phyloP scores from a whole-genome alignment of 1,284 basidiomycete species.

The Phaffia rhodozyma region DNA sequence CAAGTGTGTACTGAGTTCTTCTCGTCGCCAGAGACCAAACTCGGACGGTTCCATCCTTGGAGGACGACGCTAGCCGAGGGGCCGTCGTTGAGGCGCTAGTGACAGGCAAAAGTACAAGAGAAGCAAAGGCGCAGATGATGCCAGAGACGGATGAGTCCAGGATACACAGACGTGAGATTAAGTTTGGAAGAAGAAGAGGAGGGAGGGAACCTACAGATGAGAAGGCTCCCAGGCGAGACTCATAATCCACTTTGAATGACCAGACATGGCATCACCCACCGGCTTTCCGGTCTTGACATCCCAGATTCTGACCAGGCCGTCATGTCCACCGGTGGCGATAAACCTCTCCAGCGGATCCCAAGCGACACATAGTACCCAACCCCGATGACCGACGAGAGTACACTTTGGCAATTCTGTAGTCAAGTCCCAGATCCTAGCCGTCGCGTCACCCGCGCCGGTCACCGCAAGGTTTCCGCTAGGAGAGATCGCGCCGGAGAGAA shows the following conservation, averaged over 20 bases:
- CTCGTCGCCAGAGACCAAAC: conserved; percentile 75
- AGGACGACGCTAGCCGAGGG: conserved; percentile 86
- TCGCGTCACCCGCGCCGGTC: conserved; percentile 91
- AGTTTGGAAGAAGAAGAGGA: neutral
- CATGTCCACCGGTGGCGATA: conserved; percentile 81
- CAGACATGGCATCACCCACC: conserved; percentile 70
- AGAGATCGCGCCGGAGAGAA: conserved; percentile 88
- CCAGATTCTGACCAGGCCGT: conserved; percentile 83
- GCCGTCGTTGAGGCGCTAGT: conserved; percentile 44
- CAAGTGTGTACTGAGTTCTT: conserved; percentile 69
- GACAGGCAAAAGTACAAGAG: conserved; percentile 33
- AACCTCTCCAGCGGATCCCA: conserved; percentile 89
- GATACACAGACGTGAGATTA: neutral
- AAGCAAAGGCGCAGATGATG: conserved; percentile 6
- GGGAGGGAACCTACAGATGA: conserved; percentile 52
- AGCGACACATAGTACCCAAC: conserved; percentile 93
- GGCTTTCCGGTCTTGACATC: conserved; percentile 77
- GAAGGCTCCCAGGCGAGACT: conserved; percentile 95
- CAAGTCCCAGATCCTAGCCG: conserved; percentile 87
- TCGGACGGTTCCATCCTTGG: conserved; percentile 89
- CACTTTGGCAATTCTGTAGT: conserved; percentile 85
- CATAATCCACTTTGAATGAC: conserved; percentile 94
- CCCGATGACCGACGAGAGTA: conserved; percentile 74
- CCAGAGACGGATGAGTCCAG: neutral
- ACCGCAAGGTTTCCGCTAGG: conserved; percentile 83